Conservation (phyloP, 805 yeast genomes). For the Myxozyma lipomycoides region DNA sequence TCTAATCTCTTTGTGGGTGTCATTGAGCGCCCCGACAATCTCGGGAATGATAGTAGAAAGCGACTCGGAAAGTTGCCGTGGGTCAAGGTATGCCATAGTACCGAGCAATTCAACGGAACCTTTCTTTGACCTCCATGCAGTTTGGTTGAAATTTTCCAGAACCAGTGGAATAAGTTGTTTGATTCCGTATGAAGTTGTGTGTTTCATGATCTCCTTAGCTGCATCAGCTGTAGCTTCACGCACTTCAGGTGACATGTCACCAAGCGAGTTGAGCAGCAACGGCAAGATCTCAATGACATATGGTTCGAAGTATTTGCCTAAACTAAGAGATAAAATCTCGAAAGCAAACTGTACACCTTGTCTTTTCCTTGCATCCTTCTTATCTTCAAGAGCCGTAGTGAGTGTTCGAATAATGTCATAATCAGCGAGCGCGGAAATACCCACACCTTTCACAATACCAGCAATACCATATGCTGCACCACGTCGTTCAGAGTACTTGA, state of each 20-base stretch:
- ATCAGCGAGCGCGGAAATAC: conserved; percentile 70
- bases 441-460: conserved; percentile 87
- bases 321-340: conserved; percentile 72
- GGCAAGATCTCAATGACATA: conserved; percentile 88
- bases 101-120: conserved; percentile 96
- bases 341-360: conserved; percentile 86
- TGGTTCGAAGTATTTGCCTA: conserved; percentile 85
- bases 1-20: conserved; percentile 94
- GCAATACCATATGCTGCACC: conserved; percentile 97
- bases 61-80: conserved; percentile 85
- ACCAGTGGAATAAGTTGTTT: conserved; percentile 89
- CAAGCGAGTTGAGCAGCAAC: conserved; percentile 69
- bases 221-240: conserved; percentile 86
- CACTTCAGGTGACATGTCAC: conserved; percentile 81
- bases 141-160: conserved; percentile 75
- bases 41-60: conserved; percentile 90
- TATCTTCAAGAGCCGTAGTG: conserved; percentile 82
- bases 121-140: conserved; percentile 93
- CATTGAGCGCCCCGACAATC: conserved; percentile 90
- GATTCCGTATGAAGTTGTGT: conserved; percentile 89
- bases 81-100: conserved; percentile 96
- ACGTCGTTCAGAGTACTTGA: conserved; percentile 53
- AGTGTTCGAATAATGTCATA: conserved; percentile 72
- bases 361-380: conserved; percentile 64
- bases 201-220: conserved; percentile 80